phyloP scores from a whole-genome alignment of 1,284 basidiomycete species.

The Paramarasmius palmivorus region DNA sequence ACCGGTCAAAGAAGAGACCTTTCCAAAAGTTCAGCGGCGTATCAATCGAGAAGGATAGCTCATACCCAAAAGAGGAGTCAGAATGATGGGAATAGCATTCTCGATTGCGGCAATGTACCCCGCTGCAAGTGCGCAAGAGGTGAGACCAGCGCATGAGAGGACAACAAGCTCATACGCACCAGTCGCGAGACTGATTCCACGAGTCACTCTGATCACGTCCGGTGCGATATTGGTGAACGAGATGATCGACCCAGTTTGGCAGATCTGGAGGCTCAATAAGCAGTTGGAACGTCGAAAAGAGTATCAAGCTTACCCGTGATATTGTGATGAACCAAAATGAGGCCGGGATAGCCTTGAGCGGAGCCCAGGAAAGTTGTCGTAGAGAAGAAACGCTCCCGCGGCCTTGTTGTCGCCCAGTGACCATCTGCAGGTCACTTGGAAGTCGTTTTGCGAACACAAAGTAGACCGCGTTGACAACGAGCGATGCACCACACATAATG shows the following conservation, averaged over 20 bases:
- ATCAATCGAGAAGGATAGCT: neutral
- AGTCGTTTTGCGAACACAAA: slow-evolving; percentile 2
- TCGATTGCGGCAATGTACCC: too few species aligned
- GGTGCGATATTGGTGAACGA: slow-evolving; percentile 3
- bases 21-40: neutral
- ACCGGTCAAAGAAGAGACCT: slow-evolving; percentile 12
- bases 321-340: slow-evolving; percentile 13
- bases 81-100: slow-evolving; percentile 6
- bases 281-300: too few species aligned
- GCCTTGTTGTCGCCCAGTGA: neutral
- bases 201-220: too few species aligned
- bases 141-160: too few species aligned
- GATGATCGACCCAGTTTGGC: slow-evolving; percentile 5
- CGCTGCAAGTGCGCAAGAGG: too few species aligned
- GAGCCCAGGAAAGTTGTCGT: neutral
- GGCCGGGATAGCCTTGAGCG: slow-evolving; percentile 6
- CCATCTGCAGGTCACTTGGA: neutral
- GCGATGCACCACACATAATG: slow-evolving; percentile 6
- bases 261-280: neutral
- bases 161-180: too few species aligned
- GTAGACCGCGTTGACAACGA: slow-evolving; percentile 8
- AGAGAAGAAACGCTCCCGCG: too few species aligned
- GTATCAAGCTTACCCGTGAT: slow-evolving; percentile 5
- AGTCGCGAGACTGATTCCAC: too few species aligned
- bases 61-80: slow-evolving; percentile 1